Conservation (phyloP, 441 rosid species). For the Brassica balearica region DNA sequence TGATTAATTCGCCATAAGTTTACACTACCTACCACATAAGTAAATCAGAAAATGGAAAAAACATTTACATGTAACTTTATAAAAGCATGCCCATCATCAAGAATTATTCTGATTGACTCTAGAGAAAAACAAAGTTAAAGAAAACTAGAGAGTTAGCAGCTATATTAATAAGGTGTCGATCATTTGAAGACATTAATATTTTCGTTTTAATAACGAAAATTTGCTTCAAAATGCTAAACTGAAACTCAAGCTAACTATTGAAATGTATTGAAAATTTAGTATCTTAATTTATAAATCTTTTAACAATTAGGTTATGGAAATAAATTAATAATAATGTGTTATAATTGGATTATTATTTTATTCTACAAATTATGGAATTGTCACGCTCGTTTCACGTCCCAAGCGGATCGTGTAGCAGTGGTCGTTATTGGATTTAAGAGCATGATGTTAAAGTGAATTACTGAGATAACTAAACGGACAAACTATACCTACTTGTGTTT, state of each 20-base stretch:
- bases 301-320: background rate
- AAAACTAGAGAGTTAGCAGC: background rate
- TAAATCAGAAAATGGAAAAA: background rate
- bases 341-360: background rate
- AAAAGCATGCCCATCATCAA: background rate
- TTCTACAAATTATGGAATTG: background rate
- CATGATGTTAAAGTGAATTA: background rate
- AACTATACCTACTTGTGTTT: background rate
- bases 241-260: background rate
- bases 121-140: background rate
- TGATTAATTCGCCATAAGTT: constrained; percentile 20
- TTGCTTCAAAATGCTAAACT: background rate
- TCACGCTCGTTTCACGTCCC: constrained; percentile 13
- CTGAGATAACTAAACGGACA: background rate
- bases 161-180: background rate
- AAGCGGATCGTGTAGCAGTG: constrained; percentile 16
- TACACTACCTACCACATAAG: background rate
- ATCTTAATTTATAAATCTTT: background rate
- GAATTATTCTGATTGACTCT: constrained; percentile 6
- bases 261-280: background rate
- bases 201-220: background rate
- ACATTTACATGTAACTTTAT: background rate
- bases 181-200: background rate
- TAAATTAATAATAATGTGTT: background rate
- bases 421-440: constrained; percentile 28